Base-by-base conservation (phyloP, 2,329 filamentous ascomycete species). In the Thielaviopsis euricoi region DNA sequence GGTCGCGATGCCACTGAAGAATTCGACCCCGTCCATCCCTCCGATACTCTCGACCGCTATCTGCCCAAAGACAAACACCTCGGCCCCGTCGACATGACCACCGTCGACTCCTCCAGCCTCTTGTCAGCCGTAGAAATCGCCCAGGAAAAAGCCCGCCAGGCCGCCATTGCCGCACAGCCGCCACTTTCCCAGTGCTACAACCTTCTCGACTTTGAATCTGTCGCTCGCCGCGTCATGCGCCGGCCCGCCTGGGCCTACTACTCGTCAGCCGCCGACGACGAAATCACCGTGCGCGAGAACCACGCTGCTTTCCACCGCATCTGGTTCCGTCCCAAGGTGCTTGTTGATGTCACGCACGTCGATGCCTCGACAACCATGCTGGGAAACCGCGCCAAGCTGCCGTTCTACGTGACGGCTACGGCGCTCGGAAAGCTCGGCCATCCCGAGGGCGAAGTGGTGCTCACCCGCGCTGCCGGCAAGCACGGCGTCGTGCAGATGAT, bases 401-500 rank as follows among this genome's bases (percentile, higher is more conserved):
- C 93, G 22, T 94, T 96, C 74, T 98, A 98, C 73, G 86, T 98
- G 21, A 96, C 93, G 1, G 93, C 93, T 51, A 97, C 93, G 6
- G 93, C 93, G 0, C 80, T 98, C 7, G 93, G 93, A 64, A 97
- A 97, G 72, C 82, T 98, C 3, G 93, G 93, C 60, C 80, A 98
- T 68, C 86, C 86, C 0, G 93, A 97, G 70, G 93, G 93, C 64
- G 93, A 98, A 71, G 89, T 96, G 5, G 76, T 95, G 10, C 79
- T 98, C 59, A 97, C 93, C 0, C 80, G 83, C 59, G 89, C 89
- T 17, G 85, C 93, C 1, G 78, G 79, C 68, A 87, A 86, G 67
- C 91, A 97, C 76, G 82, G 90, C 67, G 85, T 97, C 55, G 81
- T 97, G 61, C 93, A 98, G 72, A 98, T 98, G 93, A 97, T 98